A percentile compares a stretch with the other conserved stretches of the same genome.
phyloP scores from a whole-genome alignment of 148 eudicot genomes.

The Vaccinium macrocarpon region DNA sequence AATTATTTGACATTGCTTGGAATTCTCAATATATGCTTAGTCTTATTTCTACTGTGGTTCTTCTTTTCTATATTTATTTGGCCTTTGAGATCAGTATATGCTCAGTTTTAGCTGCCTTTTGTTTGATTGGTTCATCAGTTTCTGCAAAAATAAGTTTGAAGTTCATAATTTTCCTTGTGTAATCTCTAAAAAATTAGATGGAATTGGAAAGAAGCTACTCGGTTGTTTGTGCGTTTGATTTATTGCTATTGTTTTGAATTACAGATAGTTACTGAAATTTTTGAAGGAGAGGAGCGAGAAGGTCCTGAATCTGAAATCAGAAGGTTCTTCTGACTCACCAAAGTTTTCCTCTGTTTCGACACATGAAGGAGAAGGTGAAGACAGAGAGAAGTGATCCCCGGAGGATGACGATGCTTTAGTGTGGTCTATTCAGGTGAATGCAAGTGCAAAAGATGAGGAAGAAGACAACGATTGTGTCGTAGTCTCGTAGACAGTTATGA shows the following conservation, averaged over 20 bases:
- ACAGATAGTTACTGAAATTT: conserved; percentile 28
- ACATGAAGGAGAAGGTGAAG: conserved; percentile 15
- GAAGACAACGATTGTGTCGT: conserved; percentile 10
- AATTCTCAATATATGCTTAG: no score
- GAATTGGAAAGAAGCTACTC: no score
- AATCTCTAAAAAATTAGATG: no score
- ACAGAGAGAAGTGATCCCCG: background rate
- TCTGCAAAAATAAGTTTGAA: no score
- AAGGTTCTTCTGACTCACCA: conserved; percentile 36
- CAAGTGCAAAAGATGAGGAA: conserved; percentile 43
- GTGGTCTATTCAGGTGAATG: conserved; percentile 83
- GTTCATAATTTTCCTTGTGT: no score
- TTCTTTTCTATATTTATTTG: no score
- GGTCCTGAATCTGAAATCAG: conserved; percentile 44
- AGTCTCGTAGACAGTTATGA: conserved; percentile 18
- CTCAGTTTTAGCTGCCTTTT: no score
- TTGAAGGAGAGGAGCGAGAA: conserved; percentile 13
- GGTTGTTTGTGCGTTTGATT: background rate
- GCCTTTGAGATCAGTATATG: no score
- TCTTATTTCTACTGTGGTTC: no score
- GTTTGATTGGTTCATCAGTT: no score
- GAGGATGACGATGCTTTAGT: conserved; percentile 63
- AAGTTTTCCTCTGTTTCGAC: conserved; percentile 50
- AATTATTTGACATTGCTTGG: no score
- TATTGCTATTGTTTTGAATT: background rate